Conservation (phyloP, 768 basidiomycete species). For the Termitomyces sp. region DNA sequence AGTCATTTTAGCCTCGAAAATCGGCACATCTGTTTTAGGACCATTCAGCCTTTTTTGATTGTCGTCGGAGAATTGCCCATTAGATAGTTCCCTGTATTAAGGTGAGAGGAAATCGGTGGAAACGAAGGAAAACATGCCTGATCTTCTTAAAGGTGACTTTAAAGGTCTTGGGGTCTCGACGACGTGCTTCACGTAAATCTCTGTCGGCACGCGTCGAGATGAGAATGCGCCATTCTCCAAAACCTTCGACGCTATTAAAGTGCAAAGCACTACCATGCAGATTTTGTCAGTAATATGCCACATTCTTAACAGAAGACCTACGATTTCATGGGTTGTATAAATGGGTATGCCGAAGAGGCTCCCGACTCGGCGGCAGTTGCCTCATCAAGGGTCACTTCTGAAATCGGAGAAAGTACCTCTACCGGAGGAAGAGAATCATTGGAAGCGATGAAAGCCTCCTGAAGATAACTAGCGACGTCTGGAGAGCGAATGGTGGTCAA, state of each 20-base stretch:
- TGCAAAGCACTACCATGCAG: slow-evolving; percentile 35
- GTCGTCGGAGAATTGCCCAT: slow-evolving; percentile 12
- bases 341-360: slow-evolving; percentile 29
- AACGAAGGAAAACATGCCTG: slow-evolving; percentile 32
- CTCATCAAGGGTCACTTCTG: not conserved
- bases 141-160: slow-evolving; percentile 62
- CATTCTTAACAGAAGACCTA: slow-evolving; percentile 12
- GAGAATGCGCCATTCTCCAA: slow-evolving; percentile 60
- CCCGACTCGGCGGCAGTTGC: not conserved
- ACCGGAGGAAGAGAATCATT: not conserved
- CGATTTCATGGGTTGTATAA: slow-evolving; percentile 53
- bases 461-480: slow-evolving; percentile 11
- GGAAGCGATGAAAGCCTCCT: slow-evolving; percentile 11
- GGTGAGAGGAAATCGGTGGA: not conserved
- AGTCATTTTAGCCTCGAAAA: slow-evolving; percentile 14
- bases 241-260: slow-evolving; percentile 52
- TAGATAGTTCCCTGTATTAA: slow-evolving; percentile 54
- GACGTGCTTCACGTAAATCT: slow-evolving; percentile 41
- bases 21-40: slow-evolving; percentile 8
- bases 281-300: not conserved
- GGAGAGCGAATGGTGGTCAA: slow-evolving; percentile 11
- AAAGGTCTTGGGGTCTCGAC: slow-evolving; percentile 40
- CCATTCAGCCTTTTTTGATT: slow-evolving; percentile 12
- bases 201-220: slow-evolving; percentile 45
- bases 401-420: not conserved